Conservation (phyloP, 2,329 filamentous ascomycete genomes). For the Monosporascus sp. region DNA sequence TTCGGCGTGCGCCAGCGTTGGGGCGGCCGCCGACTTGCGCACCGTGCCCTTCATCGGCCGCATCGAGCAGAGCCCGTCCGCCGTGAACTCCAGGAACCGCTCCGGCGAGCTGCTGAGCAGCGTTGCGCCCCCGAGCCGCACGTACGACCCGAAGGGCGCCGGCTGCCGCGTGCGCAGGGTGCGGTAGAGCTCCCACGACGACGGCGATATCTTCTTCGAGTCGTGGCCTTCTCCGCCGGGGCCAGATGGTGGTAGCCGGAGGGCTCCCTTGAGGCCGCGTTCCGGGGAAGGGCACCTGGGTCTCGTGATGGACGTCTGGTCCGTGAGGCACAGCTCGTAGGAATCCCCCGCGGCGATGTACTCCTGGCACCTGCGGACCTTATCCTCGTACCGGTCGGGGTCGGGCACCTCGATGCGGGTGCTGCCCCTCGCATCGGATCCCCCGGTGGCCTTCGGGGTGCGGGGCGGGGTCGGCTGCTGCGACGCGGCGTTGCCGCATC, state of each 20-base stretch:
- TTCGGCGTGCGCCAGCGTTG: conserved; percentile 68
- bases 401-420: conserved; percentile 34
- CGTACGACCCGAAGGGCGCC: conserved; percentile 78
- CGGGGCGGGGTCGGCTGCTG: conserved; percentile 23
- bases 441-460: conserved; percentile 14
- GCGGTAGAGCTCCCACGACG: conserved; percentile 67
- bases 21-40: conserved; percentile 60
- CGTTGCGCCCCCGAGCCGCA: conserved; percentile 63
- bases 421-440: conserved; percentile 7
- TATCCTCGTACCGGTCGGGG: conserved; percentile 52
- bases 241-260: too few species aligned
- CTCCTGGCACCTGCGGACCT: conserved; percentile 64
- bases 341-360: conserved; percentile 72
- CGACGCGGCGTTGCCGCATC: conserved; percentile 5
- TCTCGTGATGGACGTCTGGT: conserved; percentile 58
- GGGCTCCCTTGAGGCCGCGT: too few species aligned
- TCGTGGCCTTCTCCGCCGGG: neutral
- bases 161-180: conserved; percentile 67
- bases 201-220: conserved; percentile 7
- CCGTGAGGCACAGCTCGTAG: conserved; percentile 81
- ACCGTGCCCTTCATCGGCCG: conserved; percentile 96
- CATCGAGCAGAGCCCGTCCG: conserved; percentile 63
- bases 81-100: conserved; percentile 64
- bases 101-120: conserved; percentile 83
- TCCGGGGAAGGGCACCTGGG: conserved; percentile 7